phyloP scores from a whole-genome alignment of 1,284 basidiomycete species.

The Ustilago xerochloae region DNA sequence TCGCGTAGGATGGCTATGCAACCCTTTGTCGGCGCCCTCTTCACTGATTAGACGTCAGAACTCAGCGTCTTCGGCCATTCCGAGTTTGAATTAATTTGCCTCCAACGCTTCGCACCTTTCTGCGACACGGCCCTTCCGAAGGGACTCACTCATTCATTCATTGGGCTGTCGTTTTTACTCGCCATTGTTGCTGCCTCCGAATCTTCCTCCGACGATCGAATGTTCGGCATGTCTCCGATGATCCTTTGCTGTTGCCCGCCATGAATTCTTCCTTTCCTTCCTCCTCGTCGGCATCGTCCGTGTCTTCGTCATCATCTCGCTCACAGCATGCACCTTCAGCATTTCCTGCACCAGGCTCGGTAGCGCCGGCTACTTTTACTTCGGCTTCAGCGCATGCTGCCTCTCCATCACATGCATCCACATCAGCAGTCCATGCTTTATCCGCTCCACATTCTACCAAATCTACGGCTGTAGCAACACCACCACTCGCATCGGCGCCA shows the following conservation, averaged over 20 bases:
- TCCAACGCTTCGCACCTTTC: background rate
- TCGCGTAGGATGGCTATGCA: too few relatives aligned
- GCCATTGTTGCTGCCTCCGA: too few relatives aligned
- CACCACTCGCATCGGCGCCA: background rate
- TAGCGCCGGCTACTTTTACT: constrained; percentile 16
- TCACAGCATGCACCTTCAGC: constrained; percentile 4
- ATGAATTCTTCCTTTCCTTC: constrained; percentile 26
- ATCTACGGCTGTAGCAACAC: background rate
- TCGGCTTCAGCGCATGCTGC: constrained; percentile 22
- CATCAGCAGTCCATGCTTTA: constrained; percentile 1
- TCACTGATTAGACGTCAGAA: too few relatives aligned
- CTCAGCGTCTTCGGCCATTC: too few relatives aligned
- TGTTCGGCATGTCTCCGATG: constrained; percentile 26
- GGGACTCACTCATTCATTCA: too few relatives aligned
- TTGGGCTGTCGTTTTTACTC: too few relatives aligned
- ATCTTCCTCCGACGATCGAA: background rate
- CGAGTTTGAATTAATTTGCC: too few relatives aligned
- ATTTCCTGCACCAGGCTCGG: constrained; percentile 11
- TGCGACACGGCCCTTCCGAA: constrained; percentile 8
- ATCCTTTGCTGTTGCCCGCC: constrained; percentile 3
- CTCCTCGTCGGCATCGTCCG: constrained; percentile 9
- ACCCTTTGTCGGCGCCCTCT: too few relatives aligned
- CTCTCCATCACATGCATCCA: constrained; percentile 15
- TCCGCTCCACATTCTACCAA: background rate
- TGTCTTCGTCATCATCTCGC: background rate